Evolutionary conservation across 257 asterid genomes (phyloP).

Genomic region (Primulina huaijiensis): DNA sequence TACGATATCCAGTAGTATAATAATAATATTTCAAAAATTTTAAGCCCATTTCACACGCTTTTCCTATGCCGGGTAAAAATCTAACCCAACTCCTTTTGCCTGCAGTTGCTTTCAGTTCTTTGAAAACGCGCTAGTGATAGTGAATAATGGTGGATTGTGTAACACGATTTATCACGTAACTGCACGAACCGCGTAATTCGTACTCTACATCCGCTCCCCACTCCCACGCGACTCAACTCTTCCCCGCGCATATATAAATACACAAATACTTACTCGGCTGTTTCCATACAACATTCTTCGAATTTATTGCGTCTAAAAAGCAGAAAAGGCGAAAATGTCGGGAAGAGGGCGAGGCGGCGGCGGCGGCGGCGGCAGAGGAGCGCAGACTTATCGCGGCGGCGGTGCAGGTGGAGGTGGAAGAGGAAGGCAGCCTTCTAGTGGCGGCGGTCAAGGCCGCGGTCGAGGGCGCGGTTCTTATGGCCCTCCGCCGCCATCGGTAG

Average conservation of each 20-base stretch:
- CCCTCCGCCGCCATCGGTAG: slow-evolving; percentile 27
- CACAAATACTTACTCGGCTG: background rate
- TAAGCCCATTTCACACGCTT: background rate
- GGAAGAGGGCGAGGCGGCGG: slow-evolving; percentile 18
- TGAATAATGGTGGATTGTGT: background rate
- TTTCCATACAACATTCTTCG: background rate
- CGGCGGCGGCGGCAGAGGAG: slow-evolving; percentile 30
- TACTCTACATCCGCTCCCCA: background rate
- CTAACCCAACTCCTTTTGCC: background rate
- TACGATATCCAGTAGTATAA: background rate
- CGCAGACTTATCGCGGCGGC: slow-evolving; percentile 23
- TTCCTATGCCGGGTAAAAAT: background rate
- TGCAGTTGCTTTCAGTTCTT: slow-evolving; percentile 12
- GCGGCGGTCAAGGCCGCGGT: slow-evolving; percentile 35
- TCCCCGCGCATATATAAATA: background rate
- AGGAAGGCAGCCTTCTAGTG: slow-evolving; percentile 15
- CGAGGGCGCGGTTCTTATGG: slow-evolving; percentile 32
- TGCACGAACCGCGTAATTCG: slow-evolving; percentile 16
- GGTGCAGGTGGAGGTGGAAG: slow-evolving; percentile 23
- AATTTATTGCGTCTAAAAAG: background rate
- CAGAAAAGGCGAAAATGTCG: slow-evolving; percentile 23
- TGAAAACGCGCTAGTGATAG: background rate
- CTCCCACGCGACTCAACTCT: slow-evolving; percentile 3
- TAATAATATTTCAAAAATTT: background rate
- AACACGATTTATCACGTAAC: slow-evolving; percentile 6